These are phyloP conservation scores for Magnolia sinica DNA, from an alignment of 164 flowering plant species.

Conservation along the genomic window DNA sequence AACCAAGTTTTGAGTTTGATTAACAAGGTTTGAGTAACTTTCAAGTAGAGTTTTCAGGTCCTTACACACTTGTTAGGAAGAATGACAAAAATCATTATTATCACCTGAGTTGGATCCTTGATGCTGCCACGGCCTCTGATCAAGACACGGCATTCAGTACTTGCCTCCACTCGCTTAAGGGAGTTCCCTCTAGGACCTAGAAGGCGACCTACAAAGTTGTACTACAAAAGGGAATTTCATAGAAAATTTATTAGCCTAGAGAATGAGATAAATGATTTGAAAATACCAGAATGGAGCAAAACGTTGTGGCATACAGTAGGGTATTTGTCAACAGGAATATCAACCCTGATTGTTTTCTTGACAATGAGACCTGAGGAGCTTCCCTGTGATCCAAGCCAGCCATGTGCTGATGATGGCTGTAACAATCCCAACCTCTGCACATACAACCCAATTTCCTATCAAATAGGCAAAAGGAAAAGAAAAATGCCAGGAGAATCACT, in stretches of 20 bases:
- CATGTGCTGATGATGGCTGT: constrained; percentile 62
- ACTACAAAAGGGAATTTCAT: constrained; percentile 44
- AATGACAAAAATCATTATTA: neutral
- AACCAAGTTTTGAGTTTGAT: neutral
- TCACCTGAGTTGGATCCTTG: constrained; percentile 91
- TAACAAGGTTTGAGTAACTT: neutral
- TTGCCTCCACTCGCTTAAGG: constrained; percentile 95
- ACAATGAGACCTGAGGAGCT: constrained; percentile 83
- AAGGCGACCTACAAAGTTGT: constrained; percentile 97
- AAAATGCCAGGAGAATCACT: neutral
- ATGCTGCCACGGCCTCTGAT: constrained; percentile 98
- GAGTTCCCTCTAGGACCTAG: constrained; percentile 99
- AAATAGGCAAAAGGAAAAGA: constrained; percentile 8
- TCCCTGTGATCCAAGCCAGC: constrained; percentile 82
- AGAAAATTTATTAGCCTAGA: neutral
- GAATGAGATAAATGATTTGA: neutral
- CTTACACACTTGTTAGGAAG: neutral
- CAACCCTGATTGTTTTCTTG: constrained; percentile 84
- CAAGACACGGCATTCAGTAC: constrained; percentile 92
- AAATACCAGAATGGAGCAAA: neutral
- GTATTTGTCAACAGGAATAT: constrained; percentile 85
- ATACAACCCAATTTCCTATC: constrained; percentile 15
- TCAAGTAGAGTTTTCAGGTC: neutral
- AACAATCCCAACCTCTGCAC: constrained; percentile 68
- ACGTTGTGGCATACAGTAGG: constrained; percentile 64